Base-by-base conservation (phyloP, 371 early-diverging fungal genomes). In the Mucor mucedo region DNA sequence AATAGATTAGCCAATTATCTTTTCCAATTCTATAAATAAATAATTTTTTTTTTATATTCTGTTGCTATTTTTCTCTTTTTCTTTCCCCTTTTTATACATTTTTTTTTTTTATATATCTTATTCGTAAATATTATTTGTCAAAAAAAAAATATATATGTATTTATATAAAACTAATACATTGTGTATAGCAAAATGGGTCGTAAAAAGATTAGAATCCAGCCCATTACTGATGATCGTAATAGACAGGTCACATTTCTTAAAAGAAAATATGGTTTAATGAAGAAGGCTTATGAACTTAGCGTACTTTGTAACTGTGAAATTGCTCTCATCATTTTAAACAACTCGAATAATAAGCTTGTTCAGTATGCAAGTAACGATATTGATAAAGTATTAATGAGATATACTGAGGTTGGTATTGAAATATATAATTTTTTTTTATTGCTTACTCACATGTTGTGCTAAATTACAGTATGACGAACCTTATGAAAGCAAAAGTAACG, bases 271-370 rank as follows among this genome's bases (percentile, higher is more conserved):
- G 99, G 99, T 11, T 84, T 99, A 52, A 95, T 99, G 94, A 99
- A 99, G 82, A 99, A 99, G 78, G 98, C 99, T 1, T 96, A 95
- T 79, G 99, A 99, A 75, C 89, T 99, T 14, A 90, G 90, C 63
- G 93, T 96, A 4, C 88, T 99, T 30, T 98, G 99, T 80, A 95
- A 94, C 69, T 95, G 97, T 76, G 97, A 99, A 75, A 93, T 99
- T 50, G 96, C 92, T 0, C 79, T 97, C 10, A 92, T 97, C 62
- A 94, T 97, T 66, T 94, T 97, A 79, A 91, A 91, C 70, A 77
- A 77, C 41, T 88, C 89, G 27, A 93, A 92, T 66, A 91, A 92
- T 75, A 97, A 96, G 76, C 88, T 97, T 28, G 90, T 94, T 32
- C 96, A 96, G 67, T 97, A 93, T 76, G 90, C 95, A 5, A 90